Conservation (phyloP, 768 basidiomycete species). For the Clitopilus passeckerianus region DNA sequence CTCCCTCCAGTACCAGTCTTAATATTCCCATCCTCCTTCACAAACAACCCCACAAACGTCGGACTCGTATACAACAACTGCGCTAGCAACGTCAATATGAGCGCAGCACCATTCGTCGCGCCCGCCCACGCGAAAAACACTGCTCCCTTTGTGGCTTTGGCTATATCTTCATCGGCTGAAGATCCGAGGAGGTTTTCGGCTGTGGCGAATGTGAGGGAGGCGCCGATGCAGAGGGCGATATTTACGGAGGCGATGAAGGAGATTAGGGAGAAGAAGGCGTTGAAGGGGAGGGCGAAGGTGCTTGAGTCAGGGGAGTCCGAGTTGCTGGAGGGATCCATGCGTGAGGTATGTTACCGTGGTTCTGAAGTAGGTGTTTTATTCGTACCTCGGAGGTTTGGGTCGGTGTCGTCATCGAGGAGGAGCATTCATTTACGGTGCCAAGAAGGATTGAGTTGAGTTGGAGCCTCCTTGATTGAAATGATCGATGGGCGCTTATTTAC, state of each 20-base stretch:
- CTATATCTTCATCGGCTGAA: not conserved
- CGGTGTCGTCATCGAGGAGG: too few species aligned
- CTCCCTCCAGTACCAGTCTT: not conserved
- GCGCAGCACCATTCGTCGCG: not conserved
- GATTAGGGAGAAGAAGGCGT: not conserved
- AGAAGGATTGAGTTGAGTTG: too few species aligned
- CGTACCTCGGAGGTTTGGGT: too few species aligned
- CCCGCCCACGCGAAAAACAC: not conserved
- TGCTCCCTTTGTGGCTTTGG: not conserved
- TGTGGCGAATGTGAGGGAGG: not conserved
- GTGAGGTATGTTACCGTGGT: too few species aligned
- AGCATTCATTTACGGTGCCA: too few species aligned
- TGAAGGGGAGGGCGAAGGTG: not conserved
- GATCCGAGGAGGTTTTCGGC: not conserved
- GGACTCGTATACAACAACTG: not conserved
- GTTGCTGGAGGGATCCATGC: not conserved
- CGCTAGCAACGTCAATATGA: not conserved
- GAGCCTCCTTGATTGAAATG: too few species aligned
- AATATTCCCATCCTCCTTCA: not conserved
- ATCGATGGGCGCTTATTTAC: too few species aligned
- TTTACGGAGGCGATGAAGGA: not conserved
- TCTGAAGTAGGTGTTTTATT: too few species aligned
- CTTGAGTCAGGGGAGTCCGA: not conserved
- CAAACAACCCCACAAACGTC: not conserved
- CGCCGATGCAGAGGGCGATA: not conserved